Evolutionary conservation across 2,329 filamentous ascomycete species (phyloP), one percentile per base, ranked within the genome.

Genomic region (Xenosphaeropsis pyriputrescens): DNA sequence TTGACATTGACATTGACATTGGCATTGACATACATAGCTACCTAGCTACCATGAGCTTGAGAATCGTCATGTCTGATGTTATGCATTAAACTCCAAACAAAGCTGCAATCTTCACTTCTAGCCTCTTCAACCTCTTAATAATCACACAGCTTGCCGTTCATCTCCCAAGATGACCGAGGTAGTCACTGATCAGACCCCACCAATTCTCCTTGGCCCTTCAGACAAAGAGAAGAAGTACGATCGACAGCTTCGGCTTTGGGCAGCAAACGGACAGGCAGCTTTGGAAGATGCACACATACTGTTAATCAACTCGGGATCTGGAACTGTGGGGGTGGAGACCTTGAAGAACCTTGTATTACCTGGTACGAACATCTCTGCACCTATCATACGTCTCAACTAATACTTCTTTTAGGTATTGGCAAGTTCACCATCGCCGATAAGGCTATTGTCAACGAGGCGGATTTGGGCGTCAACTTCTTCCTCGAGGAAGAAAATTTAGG

Each of bases 321-420:
- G 89, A 8, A 83, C 86, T 2, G 83, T 86, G 26, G 91, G 88
- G 12, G 71, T 93, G 11, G 91, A 98, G 59, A 79, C 88, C 0
- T 70, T 98, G 43, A 98, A 98, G 68, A 98, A 98, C 55, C 73
- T 98, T n/a, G 84, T 98, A 3, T 65, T 98, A 7, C 91, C 91
- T 40, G 85, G 78, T 76, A 58, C 39, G 57, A 48, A 31, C 30
- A 34, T 18, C n/a, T 17, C 12, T 4, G 4, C 1, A 29, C 12
- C 12, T 13, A 15, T 11, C 33, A 5, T 35, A 3, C 5, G 13
- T 18, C 18, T 16, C 18, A 19, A 6, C 22, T 15, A 34, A 16
- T 29, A 14, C 29, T 22, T 17, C 29, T 9, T 32, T 22, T 34
- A 79, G 79, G 88, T 3, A 82, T 96, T 50, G 93, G 91, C 7